phyloP scores from a whole-genome alignment of 768 basidiomycete species.

The Boletus coccyginus region DNA sequence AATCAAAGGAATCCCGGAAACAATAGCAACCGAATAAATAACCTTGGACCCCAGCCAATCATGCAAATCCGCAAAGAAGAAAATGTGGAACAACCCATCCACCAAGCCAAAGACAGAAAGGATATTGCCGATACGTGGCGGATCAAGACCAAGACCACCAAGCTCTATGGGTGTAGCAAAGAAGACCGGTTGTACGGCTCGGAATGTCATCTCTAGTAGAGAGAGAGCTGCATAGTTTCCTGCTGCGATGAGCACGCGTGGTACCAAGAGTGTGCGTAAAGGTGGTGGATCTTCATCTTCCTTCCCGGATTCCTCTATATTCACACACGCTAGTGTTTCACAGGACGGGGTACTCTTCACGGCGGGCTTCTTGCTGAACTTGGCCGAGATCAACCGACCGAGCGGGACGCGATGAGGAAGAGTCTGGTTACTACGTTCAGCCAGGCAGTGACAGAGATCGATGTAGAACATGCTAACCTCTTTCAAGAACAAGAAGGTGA shows the following conservation, averaged over 20 bases:
- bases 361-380: slow-evolving; percentile 4
- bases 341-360: slow-evolving; percentile 2
- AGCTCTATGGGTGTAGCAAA: slow-evolving; percentile 65
- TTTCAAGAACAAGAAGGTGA: slow-evolving; percentile 52
- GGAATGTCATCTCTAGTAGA: slow-evolving; percentile 63
- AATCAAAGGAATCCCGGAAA: slow-evolving; percentile 51
- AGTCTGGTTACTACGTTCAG: slow-evolving; percentile 30
- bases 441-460: background rate
- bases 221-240: slow-evolving; percentile 66
- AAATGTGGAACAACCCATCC: slow-evolving; percentile 64
- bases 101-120: slow-evolving; percentile 58
- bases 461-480: slow-evolving; percentile 40
- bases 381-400: slow-evolving; percentile 22
- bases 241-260: slow-evolving; percentile 56
- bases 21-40: slow-evolving; percentile 53
- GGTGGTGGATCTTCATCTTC: slow-evolving; percentile 39
- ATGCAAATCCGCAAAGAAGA: slow-evolving; percentile 63
- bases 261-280: slow-evolving; percentile 49
- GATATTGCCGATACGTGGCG: slow-evolving; percentile 62
- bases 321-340: slow-evolving; percentile 1
- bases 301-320: background rate
- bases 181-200: slow-evolving; percentile 68
- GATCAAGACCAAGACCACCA: slow-evolving; percentile 70
- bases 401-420: slow-evolving; percentile 29
- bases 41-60: slow-evolving; percentile 62